These are phyloP conservation scores for Aegilops tauschii DNA, from an alignment of 176 grass and related monocot genomes.

Conservation along the genomic window DNA sequence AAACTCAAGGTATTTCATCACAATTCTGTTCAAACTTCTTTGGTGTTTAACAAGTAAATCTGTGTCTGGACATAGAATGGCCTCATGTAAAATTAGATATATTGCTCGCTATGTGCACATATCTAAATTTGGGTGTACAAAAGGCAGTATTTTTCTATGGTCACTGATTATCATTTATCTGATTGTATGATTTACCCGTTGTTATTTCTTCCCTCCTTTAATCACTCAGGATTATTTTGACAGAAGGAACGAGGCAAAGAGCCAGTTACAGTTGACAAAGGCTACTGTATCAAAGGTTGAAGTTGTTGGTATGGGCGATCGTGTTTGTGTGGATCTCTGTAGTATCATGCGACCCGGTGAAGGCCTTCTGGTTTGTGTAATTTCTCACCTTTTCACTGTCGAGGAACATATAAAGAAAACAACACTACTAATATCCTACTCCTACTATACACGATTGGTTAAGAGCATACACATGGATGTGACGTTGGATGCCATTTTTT, in stretches of 20 bases:
- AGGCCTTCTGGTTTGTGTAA: conserved; percentile 91
- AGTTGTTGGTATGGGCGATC: conserved; percentile 88
- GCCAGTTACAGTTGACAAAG: conserved; percentile 62
- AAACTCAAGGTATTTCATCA: conserved; percentile 72
- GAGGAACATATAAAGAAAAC: not conserved
- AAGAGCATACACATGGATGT: not conserved
- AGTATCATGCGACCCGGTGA: conserved; percentile 86
- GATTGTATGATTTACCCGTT: conserved; percentile 14
- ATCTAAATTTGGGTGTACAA: not conserved
- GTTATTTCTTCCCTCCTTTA: conserved; percentile 33
- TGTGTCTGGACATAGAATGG: not conserved
- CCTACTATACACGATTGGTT: not conserved
- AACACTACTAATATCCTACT: not conserved
- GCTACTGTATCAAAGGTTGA: conserved; percentile 71
- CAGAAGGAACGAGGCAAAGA: conserved; percentile 73
- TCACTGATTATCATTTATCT: not conserved
- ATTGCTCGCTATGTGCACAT: not conserved
- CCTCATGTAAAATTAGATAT: not conserved
- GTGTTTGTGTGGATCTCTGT: conserved; percentile 97
- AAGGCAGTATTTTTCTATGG: not conserved
- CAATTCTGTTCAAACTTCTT: not conserved
- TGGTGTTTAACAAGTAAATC: conserved; percentile 9
- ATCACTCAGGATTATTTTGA: conserved; percentile 89
- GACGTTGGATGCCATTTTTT: not conserved
- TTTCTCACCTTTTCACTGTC: conserved; percentile 22